phyloP scores from a whole-genome alignment of 2,329 filamentous ascomycete genomes.

The Scytalidium lignicola region DNA sequence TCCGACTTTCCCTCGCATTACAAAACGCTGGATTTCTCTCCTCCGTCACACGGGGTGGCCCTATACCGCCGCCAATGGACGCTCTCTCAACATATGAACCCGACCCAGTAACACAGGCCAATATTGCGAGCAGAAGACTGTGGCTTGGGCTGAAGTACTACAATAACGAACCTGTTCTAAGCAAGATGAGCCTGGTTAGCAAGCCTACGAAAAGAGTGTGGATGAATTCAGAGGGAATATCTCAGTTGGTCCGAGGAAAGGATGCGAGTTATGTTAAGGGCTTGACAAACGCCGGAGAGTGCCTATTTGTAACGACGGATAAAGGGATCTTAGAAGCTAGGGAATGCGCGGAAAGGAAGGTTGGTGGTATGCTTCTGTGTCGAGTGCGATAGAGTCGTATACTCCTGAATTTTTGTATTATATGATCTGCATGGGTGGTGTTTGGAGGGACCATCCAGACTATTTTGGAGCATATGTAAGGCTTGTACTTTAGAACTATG shows the following conservation, averaged over 20 bases:
- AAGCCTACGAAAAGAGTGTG: slow-evolving; percentile 65
- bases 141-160: slow-evolving; percentile 74
- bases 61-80: slow-evolving; percentile 48
- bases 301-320: slow-evolving; percentile 64
- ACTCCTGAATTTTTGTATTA: slow-evolving; percentile 10
- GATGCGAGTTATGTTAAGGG: slow-evolving; percentile 57
- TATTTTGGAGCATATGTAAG: slow-evolving; percentile 1
- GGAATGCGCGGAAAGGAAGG: slow-evolving; percentile 64
- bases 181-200: slow-evolving; percentile 56
- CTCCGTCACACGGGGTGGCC: slow-evolving; percentile 59
- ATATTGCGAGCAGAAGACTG: slow-evolving; percentile 57
- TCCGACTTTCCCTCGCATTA: slow-evolving; percentile 58
- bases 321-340: slow-evolving; percentile 62
- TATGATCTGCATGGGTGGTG: slow-evolving; percentile 16
- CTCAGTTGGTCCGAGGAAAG: slow-evolving; percentile 52
- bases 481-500: neutral
- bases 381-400: slow-evolving; percentile 43
- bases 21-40: slow-evolving; percentile 65
- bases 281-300: slow-evolving; percentile 61
- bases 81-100: slow-evolving; percentile 39
- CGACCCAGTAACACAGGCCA: slow-evolving; percentile 50
- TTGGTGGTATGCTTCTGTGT: slow-evolving; percentile 63
- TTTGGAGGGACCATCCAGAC: slow-evolving; percentile 6
- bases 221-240: slow-evolving; percentile 53
- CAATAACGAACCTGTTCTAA: slow-evolving; percentile 64